Percentiles rank a stretch among this genome's conserved stretches.
phyloP scores from a whole-genome alignment of 2,329 filamentous ascomycete genomes.

The Epichloe bromicola region DNA sequence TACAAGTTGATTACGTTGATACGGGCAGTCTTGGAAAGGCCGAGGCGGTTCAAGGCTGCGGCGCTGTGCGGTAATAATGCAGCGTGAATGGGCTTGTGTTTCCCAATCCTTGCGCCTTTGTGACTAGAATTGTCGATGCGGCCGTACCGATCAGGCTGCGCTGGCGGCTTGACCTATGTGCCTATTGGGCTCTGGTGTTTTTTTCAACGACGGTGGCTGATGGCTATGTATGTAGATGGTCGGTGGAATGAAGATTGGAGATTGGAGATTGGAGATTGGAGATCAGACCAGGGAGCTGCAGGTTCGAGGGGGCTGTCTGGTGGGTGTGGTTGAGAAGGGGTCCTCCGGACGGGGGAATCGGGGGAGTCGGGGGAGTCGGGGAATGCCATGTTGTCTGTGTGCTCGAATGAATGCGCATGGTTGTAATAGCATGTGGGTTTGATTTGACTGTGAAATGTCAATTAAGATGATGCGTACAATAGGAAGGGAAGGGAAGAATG shows the following conservation, averaged over 20 bases:
- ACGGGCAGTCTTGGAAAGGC: too few species aligned
- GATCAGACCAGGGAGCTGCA: neutral
- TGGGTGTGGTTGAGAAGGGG: neutral
- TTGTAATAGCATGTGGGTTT: too few species aligned
- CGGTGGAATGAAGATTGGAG: neutral
- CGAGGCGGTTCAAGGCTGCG: too few species aligned
- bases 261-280: neutral
- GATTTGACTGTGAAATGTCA: too few species aligned
- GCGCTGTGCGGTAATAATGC: neutral
- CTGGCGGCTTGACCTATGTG: neutral
- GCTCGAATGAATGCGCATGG: too few species aligned
- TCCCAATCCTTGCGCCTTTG: neutral
- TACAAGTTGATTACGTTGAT: too few species aligned
- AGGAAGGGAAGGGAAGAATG: neutral
- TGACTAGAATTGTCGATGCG: neutral
- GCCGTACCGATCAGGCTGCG: neutral
- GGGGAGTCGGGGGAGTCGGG: too few species aligned
- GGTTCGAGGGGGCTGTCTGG: too few species aligned
- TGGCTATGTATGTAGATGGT: neutral
- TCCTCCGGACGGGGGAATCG: neutral
- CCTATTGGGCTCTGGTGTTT: neutral
- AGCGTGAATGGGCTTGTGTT: neutral
- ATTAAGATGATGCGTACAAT: neutral
- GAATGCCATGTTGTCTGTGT: neutral
- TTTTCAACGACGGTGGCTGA: conserved; percentile 1